A percentile compares a stretch with the other conserved stretches of the same genome.
Evolutionary conservation across 257 asterid species (phyloP).

Genomic region (Thymus quinquecostatus): DNA sequence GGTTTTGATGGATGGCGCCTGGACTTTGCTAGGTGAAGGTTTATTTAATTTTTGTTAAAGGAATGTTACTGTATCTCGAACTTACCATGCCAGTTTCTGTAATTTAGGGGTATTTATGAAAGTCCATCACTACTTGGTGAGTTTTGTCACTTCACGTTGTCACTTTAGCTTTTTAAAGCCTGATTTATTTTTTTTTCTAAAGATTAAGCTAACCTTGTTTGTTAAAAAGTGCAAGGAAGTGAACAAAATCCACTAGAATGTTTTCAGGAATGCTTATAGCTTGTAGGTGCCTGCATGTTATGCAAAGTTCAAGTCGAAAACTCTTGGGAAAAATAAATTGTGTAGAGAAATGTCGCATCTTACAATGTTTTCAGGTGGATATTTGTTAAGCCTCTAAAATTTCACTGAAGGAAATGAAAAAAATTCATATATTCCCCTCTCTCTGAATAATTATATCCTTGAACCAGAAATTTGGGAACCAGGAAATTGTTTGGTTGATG

Average conservation of each 20-base stretch:
- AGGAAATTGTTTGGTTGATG: not conserved
- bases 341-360: not conserved
- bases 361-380: not conserved
- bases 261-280: not conserved
- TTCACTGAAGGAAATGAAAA: not conserved
- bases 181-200: not conserved
- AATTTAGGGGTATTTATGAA: not conserved
- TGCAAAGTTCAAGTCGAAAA: not conserved
- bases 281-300: not conserved
- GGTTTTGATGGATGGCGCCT: constrained; percentile 73
- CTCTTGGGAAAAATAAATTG: not conserved
- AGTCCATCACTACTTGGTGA: not conserved
- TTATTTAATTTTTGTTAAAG: not conserved
- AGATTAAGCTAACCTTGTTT: not conserved
- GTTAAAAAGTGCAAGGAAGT: not conserved
- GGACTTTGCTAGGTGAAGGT: constrained; percentile 44
- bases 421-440: not conserved
- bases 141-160: not conserved
- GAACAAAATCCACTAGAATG: not conserved
- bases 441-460: not conserved
- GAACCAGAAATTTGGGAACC: not conserved
- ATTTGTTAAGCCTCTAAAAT: not conserved
- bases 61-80: not conserved
- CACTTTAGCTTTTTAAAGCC: no score
- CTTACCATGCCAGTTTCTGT: not conserved